phyloP scores from a whole-genome alignment of 2,329 filamentous ascomycete species.

The Monilinia laxa region DNA sequence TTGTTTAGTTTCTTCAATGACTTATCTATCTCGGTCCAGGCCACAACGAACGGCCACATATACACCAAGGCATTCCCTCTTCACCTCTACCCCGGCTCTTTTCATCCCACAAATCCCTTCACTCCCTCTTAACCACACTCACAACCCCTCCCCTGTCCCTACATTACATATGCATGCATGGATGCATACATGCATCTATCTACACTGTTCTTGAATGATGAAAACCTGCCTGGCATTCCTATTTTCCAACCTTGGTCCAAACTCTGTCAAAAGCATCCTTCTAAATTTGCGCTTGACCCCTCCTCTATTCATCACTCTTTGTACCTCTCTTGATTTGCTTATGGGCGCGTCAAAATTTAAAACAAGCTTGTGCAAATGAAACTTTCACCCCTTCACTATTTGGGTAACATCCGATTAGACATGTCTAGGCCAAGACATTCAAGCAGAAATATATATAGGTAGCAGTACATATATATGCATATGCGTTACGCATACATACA shows the following conservation, averaged over 20 bases:
- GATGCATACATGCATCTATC: conserved; percentile 1
- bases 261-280: background rate
- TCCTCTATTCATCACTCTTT: background rate
- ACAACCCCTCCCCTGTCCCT: background rate
- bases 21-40: conserved; percentile 12
- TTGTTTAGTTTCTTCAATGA: background rate
- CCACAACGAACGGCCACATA: conserved; percentile 2
- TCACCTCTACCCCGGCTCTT: background rate
- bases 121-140: background rate
- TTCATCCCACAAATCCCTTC: background rate
- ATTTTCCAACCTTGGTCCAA: background rate
- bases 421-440: background rate
- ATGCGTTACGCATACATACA: background rate
- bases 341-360: background rate
- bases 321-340: too few relatives aligned
- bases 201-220: conserved; percentile 2
- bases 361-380: background rate
- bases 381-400: background rate
- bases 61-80: conserved; percentile 1
- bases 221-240: background rate
- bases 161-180: conserved; percentile 17
- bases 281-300: background rate
- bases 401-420: conserved; percentile 14
- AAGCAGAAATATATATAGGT: conserved; percentile 9
- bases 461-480: conserved; percentile 9